Evolutionary conservation across 2,329 filamentous ascomycete genomes (phyloP), one percentile per base, ranked within the genome.

Genomic region (Pestalotiopsis sp.): DNA sequence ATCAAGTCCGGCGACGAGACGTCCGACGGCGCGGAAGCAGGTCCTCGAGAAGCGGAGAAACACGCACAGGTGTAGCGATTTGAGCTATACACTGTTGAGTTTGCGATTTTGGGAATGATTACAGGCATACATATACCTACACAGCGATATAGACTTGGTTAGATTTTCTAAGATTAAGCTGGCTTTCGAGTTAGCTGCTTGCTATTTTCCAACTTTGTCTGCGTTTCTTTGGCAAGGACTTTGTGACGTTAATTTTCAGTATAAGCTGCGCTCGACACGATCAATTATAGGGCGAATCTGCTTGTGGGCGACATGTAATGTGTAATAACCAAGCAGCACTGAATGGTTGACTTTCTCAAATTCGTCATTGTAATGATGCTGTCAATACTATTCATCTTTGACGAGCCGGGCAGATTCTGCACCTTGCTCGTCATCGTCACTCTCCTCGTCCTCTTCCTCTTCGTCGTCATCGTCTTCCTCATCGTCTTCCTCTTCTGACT

Each of bases 401-500:
- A 64, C 61, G 14, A 64, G 60, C 45, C 67, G n/a, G 23, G 49
- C 56, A 27, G 66, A 56, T 39, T 67, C 59, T 4, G 12, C 65
- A 4, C n/a, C 52, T 36, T 7, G 45, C 31, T 64, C 66, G 13
- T 56, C n/a, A 7, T 64, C 59, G 14, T 70, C 61, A 13, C 41
- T 27, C n/a, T 49, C 52, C 12, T 68, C 59, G n/a, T 66, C 67
- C 3, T 67, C 25, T 31, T 68, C 67, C 5, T 69, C 68, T 13
- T 67, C 68, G n/a, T 64, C 65, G 3, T 23, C 49, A 5, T 66
- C 68, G 2, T 69, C 68, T 2, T 58, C 58, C n/a, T 68, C 67
- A 4, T 66, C 64, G 1, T 68, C 61, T 17, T 70, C 69, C 4
- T 67, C 67, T 17, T 66, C 69, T 9, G 52, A 45, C 25, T 68